Conservation (phyloP, 2,329 filamentous ascomycete species). For the Talaromyces rugulosus region DNA sequence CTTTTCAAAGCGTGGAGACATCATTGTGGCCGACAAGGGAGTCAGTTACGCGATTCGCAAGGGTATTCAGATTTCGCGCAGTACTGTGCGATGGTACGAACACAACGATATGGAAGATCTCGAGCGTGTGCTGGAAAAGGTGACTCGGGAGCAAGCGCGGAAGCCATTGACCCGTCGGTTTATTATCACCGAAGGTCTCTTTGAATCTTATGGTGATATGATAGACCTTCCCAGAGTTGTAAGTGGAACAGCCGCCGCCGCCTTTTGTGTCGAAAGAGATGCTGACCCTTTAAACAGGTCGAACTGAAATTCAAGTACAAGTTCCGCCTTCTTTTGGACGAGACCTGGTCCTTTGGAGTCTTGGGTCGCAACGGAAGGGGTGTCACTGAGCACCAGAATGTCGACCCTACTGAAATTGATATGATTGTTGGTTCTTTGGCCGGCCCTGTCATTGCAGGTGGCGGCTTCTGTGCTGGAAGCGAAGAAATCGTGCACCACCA, state of each 20-base stretch:
- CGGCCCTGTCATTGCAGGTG: slow-evolving; percentile 83
- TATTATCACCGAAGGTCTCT: slow-evolving; percentile 92
- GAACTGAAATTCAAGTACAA: slow-evolving; percentile 96
- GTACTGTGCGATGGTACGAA: slow-evolving; percentile 88
- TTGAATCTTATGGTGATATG: slow-evolving; percentile 84
- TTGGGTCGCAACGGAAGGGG: slow-evolving; percentile 87
- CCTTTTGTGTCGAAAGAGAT: not conserved
- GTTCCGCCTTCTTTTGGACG: slow-evolving; percentile 94
- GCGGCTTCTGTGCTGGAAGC: slow-evolving; percentile 90
- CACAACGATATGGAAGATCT: slow-evolving; percentile 96
- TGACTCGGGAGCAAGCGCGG: slow-evolving; percentile 81
- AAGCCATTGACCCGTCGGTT: slow-evolving; percentile 90
- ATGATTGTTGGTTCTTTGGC: slow-evolving; percentile 95
- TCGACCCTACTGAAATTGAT: slow-evolving; percentile 87
- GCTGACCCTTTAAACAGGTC: slow-evolving; percentile 49
- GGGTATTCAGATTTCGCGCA: slow-evolving; percentile 87
- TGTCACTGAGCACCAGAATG: slow-evolving; percentile 92
- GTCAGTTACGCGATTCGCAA: slow-evolving; percentile 93
- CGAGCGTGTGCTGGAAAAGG: slow-evolving; percentile 76
- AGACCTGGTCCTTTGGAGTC: slow-evolving; percentile 96
- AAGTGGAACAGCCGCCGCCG: slow-evolving; percentile 27
- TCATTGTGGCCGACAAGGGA: slow-evolving; percentile 91
- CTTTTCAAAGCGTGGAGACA: slow-evolving; percentile 94
- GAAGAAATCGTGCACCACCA: slow-evolving; percentile 94
- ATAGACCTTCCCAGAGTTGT: slow-evolving; percentile 81